phyloP scores from a whole-genome alignment of 306 rosid species.

The Trifolium fragiferum region DNA sequence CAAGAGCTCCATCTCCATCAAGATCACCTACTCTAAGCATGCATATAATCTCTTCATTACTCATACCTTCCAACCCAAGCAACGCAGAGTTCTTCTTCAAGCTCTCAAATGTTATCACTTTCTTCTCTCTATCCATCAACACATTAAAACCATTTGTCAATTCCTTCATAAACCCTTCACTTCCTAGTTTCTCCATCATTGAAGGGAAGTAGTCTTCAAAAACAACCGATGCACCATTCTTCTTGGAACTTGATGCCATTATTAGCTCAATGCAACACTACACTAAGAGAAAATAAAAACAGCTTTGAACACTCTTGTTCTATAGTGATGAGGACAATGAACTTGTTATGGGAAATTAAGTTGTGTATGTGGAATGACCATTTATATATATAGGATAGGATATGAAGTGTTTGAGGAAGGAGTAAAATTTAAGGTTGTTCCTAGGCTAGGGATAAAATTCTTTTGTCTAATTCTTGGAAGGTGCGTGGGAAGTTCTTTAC shows the following conservation, averaged over 20 bases:
- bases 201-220: conserved; percentile 75
- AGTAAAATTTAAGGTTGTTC: conserved; percentile 17
- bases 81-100: conserved; percentile 73
- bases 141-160: conserved; percentile 66
- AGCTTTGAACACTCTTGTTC: background rate
- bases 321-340: background rate
- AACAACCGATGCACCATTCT: conserved; percentile 46
- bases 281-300: background rate
- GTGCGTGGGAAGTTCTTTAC: conserved; percentile 17
- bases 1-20: conserved; percentile 78
- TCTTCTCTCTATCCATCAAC: conserved; percentile 70
- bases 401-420: conserved; percentile 36
- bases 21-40: conserved; percentile 87
- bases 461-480: conserved; percentile 21
- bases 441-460: background rate
- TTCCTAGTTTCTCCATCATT: conserved; percentile 75
- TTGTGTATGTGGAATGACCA: background rate
- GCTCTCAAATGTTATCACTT: conserved; percentile 77
- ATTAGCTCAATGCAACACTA: background rate
- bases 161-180: conserved; percentile 80
- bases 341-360: background rate
- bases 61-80: conserved; percentile 76
- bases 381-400: conserved; percentile 39
- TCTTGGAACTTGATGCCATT: conserved; percentile 52
- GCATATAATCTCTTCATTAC: conserved; percentile 67